These are phyloP conservation scores for Choricystis sp. DNA, from an alignment of 139 green algal genomes.

Conservation along the genomic window DNA sequence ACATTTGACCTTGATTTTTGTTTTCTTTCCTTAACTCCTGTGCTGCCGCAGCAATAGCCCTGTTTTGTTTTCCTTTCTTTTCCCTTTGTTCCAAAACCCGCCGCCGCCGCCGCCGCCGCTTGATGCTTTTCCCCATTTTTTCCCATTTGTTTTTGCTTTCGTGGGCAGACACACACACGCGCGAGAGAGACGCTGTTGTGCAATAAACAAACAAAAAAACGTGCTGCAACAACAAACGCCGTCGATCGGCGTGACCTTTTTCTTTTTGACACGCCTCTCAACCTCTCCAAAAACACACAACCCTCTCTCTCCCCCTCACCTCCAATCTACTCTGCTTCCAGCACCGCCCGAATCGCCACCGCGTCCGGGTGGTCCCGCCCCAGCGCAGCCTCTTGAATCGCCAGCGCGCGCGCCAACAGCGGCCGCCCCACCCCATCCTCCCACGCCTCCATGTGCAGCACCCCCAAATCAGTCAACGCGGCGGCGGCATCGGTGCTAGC, in stretches of 20 bases:
- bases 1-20: too few relatives aligned
- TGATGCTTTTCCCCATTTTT: too few relatives aligned
- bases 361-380: not conserved
- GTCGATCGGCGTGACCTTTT: not conserved
- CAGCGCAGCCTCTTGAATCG: not conserved
- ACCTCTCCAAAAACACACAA: not conserved
- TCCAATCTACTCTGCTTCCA: not conserved
- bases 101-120: too few relatives aligned
- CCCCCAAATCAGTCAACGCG: not conserved
- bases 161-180: too few relatives aligned
- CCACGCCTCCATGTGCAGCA: not conserved
- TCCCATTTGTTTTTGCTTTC: too few relatives aligned
- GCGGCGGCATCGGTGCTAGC: too few relatives aligned
- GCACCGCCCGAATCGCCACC: not conserved
- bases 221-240: not conserved
- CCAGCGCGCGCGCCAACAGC: not conserved
- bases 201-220: not conserved
- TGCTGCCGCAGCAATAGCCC: too few relatives aligned
- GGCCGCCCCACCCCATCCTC: not conserved
- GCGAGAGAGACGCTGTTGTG: too few relatives aligned
- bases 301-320: not conserved
- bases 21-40: too few relatives aligned
- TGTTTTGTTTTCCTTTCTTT: not conserved
- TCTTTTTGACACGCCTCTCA: too few relatives aligned
- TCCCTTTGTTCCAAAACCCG: not conserved